These are phyloP conservation scores for Graphilbum fragrans DNA, from an alignment of 2,329 filamentous ascomycete species.

Conservation along the genomic window DNA sequence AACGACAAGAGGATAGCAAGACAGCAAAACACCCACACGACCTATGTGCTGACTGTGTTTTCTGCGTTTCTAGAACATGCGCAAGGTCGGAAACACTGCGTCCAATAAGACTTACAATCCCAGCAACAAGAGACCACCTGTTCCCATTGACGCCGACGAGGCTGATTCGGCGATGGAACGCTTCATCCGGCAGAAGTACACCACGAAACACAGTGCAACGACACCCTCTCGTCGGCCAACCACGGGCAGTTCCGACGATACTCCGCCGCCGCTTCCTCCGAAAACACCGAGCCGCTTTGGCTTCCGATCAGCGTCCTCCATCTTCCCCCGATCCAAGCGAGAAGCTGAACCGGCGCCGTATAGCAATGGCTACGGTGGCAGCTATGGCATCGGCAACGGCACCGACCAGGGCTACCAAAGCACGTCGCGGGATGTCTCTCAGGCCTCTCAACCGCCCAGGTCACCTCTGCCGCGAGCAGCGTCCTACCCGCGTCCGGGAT, in stretches of 20 bases:
- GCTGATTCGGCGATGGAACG: slow-evolving; percentile 89
- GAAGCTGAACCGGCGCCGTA: slow-evolving; percentile 21
- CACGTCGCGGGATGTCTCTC: too few species aligned
- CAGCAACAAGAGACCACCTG: slow-evolving; percentile 65
- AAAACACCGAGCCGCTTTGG: slow-evolving; percentile 52
- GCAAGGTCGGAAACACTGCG: slow-evolving; percentile 70
- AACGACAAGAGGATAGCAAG: too few species aligned
- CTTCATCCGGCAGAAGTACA: slow-evolving; percentile 91
- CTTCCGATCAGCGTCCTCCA: slow-evolving; percentile 51
- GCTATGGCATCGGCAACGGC: slow-evolving; percentile 8
- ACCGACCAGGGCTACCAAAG: slow-evolving; percentile 9
- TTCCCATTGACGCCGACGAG: slow-evolving; percentile 85
- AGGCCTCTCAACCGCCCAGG: too few species aligned
- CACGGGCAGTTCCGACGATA: slow-evolving; percentile 41
- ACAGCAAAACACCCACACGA: too few species aligned
- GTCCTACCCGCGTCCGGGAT: slow-evolving; percentile 6
- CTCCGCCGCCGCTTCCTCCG: slow-evolving; percentile 48
- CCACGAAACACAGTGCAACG: slow-evolving; percentile 24
- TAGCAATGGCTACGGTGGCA: slow-evolving; percentile 1
- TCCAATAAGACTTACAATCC: slow-evolving; percentile 90
- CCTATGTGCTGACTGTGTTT: background rate
- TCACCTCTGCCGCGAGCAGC: slow-evolving; percentile 13
- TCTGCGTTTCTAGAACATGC: slow-evolving; percentile 62
- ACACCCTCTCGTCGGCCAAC: slow-evolving; percentile 19
- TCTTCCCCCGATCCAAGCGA: slow-evolving; percentile 53